Percentiles rank a stretch among this genome's conserved stretches.
Evolutionary conservation across 2,329 filamentous ascomycete genomes (phyloP).

Genomic region (Ophiostoma ips): DNA sequence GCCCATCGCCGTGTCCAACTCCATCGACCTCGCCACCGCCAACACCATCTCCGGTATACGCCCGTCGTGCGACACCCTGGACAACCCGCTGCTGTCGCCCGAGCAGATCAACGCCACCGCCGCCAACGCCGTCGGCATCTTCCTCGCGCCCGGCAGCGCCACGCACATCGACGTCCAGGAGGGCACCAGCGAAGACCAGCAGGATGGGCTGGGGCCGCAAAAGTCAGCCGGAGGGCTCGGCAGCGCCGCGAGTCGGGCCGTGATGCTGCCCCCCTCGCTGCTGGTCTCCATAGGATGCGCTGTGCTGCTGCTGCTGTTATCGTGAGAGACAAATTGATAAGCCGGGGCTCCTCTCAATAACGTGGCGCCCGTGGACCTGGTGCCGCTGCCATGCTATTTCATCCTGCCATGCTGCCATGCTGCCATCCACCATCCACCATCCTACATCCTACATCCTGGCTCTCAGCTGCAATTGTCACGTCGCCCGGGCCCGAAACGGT

Average conservation of each 20-base stretch:
- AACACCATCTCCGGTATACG: conserved; percentile 24
- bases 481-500: too few species aligned
- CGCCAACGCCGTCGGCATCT: conserved; percentile 30
- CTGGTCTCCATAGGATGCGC: too few species aligned
- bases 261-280: not conserved
- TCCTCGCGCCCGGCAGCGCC: conserved; percentile 38
- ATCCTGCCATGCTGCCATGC: too few species aligned
- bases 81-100: conserved; percentile 34
- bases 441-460: too few species aligned
- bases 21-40: conserved; percentile 29
- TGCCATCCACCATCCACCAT: too few species aligned
- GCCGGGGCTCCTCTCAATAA: too few species aligned
- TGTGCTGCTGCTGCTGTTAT: not conserved
- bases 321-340: too few species aligned
- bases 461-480: too few species aligned
- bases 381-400: too few species aligned
- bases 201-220: conserved; percentile 9
- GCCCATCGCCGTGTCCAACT: conserved; percentile 54
- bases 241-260: not conserved
- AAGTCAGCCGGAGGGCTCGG: conserved; percentile 14
- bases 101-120: conserved; percentile 29
- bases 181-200: conserved; percentile 10
- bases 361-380: too few species aligned
- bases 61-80: conserved; percentile 31
- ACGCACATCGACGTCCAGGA: conserved; percentile 29